A percentile compares a stretch with the other conserved stretches of the same genome.
Evolutionary conservation across 768 basidiomycete species (phyloP).

Genomic region (Dendrothele bispora): DNA sequence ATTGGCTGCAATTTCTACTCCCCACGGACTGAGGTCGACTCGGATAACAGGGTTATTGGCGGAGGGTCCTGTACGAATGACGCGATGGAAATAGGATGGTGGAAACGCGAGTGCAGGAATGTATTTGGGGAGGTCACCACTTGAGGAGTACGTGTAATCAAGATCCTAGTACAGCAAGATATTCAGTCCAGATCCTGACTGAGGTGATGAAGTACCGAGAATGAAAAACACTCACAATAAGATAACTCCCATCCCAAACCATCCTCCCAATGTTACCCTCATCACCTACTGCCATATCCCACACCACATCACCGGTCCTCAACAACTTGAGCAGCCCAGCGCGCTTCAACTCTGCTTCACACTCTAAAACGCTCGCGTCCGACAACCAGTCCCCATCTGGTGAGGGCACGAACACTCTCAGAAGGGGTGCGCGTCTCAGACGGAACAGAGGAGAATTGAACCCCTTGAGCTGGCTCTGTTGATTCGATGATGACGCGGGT

Average conservation of each 20-base stretch:
- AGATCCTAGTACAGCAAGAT: conserved; percentile 58
- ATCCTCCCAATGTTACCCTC: conserved; percentile 83
- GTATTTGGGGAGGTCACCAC: conserved; percentile 79
- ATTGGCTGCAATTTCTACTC: conserved; percentile 70
- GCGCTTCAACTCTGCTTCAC: conserved; percentile 75
- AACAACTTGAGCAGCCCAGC: conserved; percentile 65
- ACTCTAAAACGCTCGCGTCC: conserved; percentile 77
- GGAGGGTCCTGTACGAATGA: conserved; percentile 62
- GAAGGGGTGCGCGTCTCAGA: conserved; percentile 67
- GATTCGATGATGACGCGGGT: background rate
- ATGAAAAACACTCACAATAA: conserved; percentile 58
- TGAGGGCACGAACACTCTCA: conserved; percentile 83
- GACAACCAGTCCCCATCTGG: conserved; percentile 87
- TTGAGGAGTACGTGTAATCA: conserved; percentile 76
- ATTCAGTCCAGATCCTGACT: background rate
- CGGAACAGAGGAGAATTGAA: conserved; percentile 69
- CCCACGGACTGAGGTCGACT: conserved; percentile 78
- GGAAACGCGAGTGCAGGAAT: conserved; percentile 79
- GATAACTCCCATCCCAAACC: conserved; percentile 87
- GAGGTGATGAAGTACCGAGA: conserved; percentile 9
- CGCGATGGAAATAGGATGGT: conserved; percentile 87
- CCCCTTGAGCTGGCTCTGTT: background rate
- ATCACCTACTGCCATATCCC: conserved; percentile 85
- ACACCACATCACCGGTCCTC: conserved; percentile 78
- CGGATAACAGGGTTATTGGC: conserved; percentile 64